These are phyloP conservation scores for Nymphaea colorata DNA, from an alignment of 164 flowering plant species.

Conservation along the genomic window DNA sequence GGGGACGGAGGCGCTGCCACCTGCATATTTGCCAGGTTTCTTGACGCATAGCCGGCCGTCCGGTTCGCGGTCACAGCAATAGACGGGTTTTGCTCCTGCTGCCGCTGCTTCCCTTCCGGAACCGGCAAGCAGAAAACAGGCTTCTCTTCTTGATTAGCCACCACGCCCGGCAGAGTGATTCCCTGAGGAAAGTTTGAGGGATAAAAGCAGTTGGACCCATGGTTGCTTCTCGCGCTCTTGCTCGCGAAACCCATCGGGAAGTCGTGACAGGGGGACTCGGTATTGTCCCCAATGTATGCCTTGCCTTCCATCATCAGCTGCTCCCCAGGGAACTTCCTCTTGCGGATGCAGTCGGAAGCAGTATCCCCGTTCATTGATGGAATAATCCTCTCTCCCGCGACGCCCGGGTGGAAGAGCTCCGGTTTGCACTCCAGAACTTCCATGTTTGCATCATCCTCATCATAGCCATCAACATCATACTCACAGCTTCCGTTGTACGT, in stretches of 20 bases:
- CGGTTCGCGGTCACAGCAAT: neutral
- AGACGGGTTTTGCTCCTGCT: neutral
- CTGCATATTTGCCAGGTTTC: neutral
- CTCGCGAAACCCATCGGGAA: constrained; percentile 35
- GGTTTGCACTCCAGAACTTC: constrained; percentile 27
- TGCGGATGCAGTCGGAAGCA: constrained; percentile 16
- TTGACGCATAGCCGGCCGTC: neutral
- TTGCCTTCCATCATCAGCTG: constrained; percentile 21
- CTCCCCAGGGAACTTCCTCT: constrained; percentile 25
- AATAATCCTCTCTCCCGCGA: constrained; percentile 9
- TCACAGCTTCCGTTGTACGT: constrained; percentile 18
- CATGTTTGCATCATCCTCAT: constrained; percentile 15
- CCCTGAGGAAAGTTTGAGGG: constrained; percentile 10
- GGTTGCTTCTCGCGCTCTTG: constrained; percentile 39
- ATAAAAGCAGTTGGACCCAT: constrained; percentile 34
- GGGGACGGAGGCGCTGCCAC: constrained; percentile 7
- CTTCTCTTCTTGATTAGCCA: constrained; percentile 20
- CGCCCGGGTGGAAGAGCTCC: constrained; percentile 16
- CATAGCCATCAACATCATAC: constrained; percentile 37
- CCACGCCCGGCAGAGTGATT: constrained; percentile 11
- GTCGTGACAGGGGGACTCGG: constrained; percentile 36
- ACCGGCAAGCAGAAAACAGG: constrained; percentile 20
- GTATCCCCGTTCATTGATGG: constrained; percentile 26
- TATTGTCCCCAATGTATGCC: constrained; percentile 30
- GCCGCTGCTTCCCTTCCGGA: constrained; percentile 24